phyloP scores from a whole-genome alignment of 768 basidiomycete species.

The Boletus vermiculosoides region DNA sequence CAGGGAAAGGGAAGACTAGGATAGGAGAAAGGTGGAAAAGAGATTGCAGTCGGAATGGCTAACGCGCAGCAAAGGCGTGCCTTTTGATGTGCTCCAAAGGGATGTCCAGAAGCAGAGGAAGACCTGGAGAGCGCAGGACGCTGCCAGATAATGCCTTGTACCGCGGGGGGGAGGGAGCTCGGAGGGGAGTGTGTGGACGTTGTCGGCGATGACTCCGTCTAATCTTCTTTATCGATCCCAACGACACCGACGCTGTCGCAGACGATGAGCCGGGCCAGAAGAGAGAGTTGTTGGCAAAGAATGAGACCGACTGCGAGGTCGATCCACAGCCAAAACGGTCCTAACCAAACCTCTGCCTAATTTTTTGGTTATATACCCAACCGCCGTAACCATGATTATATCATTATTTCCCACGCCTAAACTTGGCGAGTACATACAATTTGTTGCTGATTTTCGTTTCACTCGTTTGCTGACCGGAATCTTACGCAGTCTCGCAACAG shows the following conservation, averaged over 20 bases:
- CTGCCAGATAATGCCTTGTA: slow-evolving; percentile 20
- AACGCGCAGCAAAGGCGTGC: slow-evolving; percentile 94
- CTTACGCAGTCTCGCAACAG: slow-evolving; percentile 13
- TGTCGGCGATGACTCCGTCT: slow-evolving; percentile 32
- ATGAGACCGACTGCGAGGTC: slow-evolving; percentile 46
- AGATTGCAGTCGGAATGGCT: slow-evolving; percentile 48
- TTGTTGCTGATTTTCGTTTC: neutral
- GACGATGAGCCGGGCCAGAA: slow-evolving; percentile 34
- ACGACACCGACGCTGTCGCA: slow-evolving; percentile 45
- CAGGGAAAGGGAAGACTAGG: slow-evolving; percentile 24
- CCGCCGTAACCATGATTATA: slow-evolving; percentile 16
- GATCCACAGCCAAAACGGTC: slow-evolving; percentile 43
- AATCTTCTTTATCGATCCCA: slow-evolving; percentile 35
- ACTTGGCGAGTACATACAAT: slow-evolving; percentile 4
- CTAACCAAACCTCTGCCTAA: slow-evolving; percentile 12
- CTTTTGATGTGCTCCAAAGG: slow-evolving; percentile 56
- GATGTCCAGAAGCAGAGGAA: slow-evolving; percentile 25
- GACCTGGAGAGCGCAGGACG: slow-evolving; percentile 21
- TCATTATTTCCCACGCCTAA: slow-evolving; percentile 26
- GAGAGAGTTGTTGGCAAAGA: slow-evolving; percentile 36
- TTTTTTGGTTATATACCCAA: slow-evolving; percentile 31
- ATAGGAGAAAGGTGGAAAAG: slow-evolving; percentile 30
- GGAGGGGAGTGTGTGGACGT: slow-evolving; percentile 14
- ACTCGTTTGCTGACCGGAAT: neutral
- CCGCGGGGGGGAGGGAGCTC: slow-evolving; percentile 9